Conservation (phyloP, 805 yeast genomes). For the Nematodospora valgi region DNA sequence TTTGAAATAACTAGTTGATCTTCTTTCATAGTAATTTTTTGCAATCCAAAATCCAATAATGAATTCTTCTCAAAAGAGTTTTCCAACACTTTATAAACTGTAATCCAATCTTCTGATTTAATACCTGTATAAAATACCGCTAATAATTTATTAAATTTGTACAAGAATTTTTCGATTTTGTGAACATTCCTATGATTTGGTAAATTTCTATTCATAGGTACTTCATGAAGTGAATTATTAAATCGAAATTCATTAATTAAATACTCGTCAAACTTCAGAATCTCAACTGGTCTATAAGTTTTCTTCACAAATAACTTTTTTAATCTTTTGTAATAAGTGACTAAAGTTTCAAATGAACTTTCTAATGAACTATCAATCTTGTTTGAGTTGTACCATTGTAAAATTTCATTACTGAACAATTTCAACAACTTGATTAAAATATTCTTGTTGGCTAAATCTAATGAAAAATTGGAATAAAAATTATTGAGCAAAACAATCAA, state of each 20-base stretch:
- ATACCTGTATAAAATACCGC: slow-evolving; percentile 54
- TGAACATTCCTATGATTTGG: slow-evolving; percentile 44
- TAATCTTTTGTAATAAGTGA: slow-evolving; percentile 56
- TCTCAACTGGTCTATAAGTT: slow-evolving; percentile 58
- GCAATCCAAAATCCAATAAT: slow-evolving; percentile 53
- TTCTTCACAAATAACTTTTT: slow-evolving; percentile 70
- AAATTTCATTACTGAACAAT: slow-evolving; percentile 63
- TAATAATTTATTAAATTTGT: slow-evolving; percentile 60
- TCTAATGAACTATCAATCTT: slow-evolving; percentile 34
- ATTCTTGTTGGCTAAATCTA: slow-evolving; percentile 57
- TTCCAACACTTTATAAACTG: slow-evolving; percentile 70
- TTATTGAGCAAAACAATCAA: slow-evolving; percentile 65
- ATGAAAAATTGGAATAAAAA: slow-evolving; percentile 72
- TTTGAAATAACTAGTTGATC: slow-evolving; percentile 62
- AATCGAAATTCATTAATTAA: slow-evolving; percentile 40
- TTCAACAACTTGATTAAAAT: slow-evolving; percentile 63
- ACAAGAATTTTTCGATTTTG: slow-evolving; percentile 59
- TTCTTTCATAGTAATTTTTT: slow-evolving; percentile 38
- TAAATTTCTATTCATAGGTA: slow-evolving; percentile 44
- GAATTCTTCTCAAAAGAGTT: slow-evolving; percentile 58
- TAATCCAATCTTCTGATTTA: slow-evolving; percentile 73
- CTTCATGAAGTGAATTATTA: slow-evolving; percentile 39
- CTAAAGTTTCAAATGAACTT: slow-evolving; percentile 36
- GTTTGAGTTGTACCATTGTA: slow-evolving; percentile 44
- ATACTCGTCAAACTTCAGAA: slow-evolving; percentile 36